Percentiles rank a stretch among this genome's conserved stretches.
Conservation (phyloP, 441 rosid genomes). For the Populus tomentosa region DNA sequence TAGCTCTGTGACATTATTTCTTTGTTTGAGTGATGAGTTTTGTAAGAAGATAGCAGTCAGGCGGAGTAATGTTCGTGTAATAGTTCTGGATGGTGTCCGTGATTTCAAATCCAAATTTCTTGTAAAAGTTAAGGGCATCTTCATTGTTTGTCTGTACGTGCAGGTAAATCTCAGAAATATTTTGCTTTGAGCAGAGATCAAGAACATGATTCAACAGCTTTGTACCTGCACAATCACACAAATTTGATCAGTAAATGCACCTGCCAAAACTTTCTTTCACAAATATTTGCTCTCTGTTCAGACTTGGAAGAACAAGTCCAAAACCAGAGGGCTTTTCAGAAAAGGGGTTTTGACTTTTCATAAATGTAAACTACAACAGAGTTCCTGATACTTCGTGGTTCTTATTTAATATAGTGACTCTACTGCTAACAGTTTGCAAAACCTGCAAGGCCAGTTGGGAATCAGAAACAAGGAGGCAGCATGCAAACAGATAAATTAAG, state of each 20-base stretch:
- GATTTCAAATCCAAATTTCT: slow-evolving; percentile 84
- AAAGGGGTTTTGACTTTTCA: not conserved
- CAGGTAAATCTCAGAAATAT: slow-evolving; percentile 76
- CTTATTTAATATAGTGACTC: no score
- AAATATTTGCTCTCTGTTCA: not conserved
- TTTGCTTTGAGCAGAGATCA: slow-evolving; percentile 67
- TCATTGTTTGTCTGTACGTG: slow-evolving; percentile 95
- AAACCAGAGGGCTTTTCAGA: not conserved
- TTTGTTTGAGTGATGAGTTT: slow-evolving; percentile 50
- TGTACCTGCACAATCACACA: slow-evolving; percentile 55
- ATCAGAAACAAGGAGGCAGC: not conserved
- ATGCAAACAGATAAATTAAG: not conserved
- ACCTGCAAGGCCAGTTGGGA: not conserved
- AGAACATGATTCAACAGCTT: slow-evolving; percentile 79
- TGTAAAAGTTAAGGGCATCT: slow-evolving; percentile 86
- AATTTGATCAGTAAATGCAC: not conserved
- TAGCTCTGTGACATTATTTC: slow-evolving; percentile 36
- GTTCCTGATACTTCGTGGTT: not conserved
- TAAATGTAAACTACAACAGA: not conserved
- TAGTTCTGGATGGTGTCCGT: slow-evolving; percentile 78
- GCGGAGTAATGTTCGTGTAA: slow-evolving; percentile 77
- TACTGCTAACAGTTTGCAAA: not conserved
- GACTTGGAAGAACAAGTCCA: not conserved
- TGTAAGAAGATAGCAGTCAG: slow-evolving; percentile 73
- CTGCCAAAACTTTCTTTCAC: not conserved